These are phyloP conservation scores for Stephanocyclus meneghinianus DNA, from an alignment of 352 stramenopile species.

Conservation along the genomic window DNA sequence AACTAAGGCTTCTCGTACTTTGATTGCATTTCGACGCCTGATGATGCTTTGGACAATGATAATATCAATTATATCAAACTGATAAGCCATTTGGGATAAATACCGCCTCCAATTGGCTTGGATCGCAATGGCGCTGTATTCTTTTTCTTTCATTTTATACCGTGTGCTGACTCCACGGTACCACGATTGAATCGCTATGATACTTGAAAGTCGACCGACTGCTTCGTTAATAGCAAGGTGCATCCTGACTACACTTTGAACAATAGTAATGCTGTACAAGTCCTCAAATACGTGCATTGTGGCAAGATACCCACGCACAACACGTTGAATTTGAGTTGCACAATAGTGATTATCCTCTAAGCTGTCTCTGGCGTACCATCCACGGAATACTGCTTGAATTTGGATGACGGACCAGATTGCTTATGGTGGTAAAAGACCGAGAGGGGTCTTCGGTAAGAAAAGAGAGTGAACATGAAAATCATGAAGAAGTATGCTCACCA, in stretches of 20 bases:
- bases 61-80: slow-evolving; percentile 71
- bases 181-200: slow-evolving; percentile 53
- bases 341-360: slow-evolving; percentile 79
- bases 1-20: slow-evolving; percentile 2
- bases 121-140: slow-evolving; percentile 49
- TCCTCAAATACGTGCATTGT: slow-evolving; percentile 67
- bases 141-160: slow-evolving; percentile 23
- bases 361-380: slow-evolving; percentile 77
- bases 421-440: background rate
- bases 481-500: slow-evolving; percentile 1
- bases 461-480: background rate
- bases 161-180: slow-evolving; percentile 40
- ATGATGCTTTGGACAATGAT: slow-evolving; percentile 75
- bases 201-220: slow-evolving; percentile 47
- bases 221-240: slow-evolving; percentile 50
- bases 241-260: slow-evolving; percentile 64
- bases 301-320: slow-evolving; percentile 64
- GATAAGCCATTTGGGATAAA: slow-evolving; percentile 47
- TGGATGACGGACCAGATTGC: slow-evolving; percentile 64
- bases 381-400: slow-evolving; percentile 78
- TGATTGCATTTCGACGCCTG: slow-evolving; percentile 42
- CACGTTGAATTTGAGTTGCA: slow-evolving; percentile 73
- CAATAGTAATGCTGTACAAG: slow-evolving; percentile 68
- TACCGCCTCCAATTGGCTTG: slow-evolving; percentile 56
- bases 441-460: background rate